phyloP scores from a whole-genome alignment of 192 early-diverging fungal species.

The Coemansia sp. region DNA sequence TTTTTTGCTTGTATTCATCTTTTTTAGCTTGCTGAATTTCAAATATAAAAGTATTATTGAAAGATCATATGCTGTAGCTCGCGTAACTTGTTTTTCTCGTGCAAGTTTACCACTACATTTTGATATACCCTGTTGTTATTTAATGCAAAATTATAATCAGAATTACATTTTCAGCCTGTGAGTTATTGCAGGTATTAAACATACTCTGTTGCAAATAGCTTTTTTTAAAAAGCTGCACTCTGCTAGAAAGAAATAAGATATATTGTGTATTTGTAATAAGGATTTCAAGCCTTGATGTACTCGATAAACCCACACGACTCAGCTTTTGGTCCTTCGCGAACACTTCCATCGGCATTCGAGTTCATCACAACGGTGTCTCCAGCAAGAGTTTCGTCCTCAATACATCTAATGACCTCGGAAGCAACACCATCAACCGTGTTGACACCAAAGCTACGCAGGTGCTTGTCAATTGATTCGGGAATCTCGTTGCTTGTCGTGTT shows the following conservation, averaged over 20 bases:
- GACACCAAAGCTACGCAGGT: constrained; percentile 13
- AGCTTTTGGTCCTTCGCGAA: constrained; percentile 22
- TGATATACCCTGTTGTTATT: too few species aligned
- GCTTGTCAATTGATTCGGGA: constrained; percentile 1
- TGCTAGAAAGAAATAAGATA: neutral
- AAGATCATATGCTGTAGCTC: too few species aligned
- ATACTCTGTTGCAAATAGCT: too few species aligned
- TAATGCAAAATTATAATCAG: too few species aligned
- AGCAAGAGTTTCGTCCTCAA: constrained; percentile 55
- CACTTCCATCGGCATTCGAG: neutral
- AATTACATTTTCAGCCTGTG: too few species aligned
- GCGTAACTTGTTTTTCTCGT: too few species aligned
- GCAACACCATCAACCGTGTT: constrained; percentile 37
- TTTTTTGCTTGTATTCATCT: too few species aligned
- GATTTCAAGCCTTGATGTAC: neutral
- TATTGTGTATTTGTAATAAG: neutral
- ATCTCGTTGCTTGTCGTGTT: constrained; percentile 24
- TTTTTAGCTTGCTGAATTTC: too few species aligned
- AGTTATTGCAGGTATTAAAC: too few species aligned
- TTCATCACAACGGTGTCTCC: constrained; percentile 46
- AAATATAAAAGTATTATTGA: too few species aligned
- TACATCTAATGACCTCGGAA: constrained; percentile 52
- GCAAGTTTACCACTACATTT: too few species aligned
- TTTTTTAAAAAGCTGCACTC: too few species aligned
- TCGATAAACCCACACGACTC: constrained; percentile 16